Base-by-base conservation (phyloP, 2,329 filamentous ascomycete species). In the Emericellopsis cladophorae region DNA sequence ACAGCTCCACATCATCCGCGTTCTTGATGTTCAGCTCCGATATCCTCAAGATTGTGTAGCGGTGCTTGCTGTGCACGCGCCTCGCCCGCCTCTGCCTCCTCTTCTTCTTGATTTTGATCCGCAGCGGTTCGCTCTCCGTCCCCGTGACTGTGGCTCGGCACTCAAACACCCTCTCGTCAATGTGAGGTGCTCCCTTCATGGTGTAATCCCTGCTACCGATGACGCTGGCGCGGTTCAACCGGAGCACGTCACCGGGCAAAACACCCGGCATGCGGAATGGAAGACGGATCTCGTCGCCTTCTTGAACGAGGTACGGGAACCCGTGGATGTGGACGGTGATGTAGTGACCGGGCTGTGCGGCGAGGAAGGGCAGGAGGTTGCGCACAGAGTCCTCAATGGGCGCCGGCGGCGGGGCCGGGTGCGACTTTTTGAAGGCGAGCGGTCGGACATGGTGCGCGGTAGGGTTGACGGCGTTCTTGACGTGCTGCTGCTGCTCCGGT, bases 121-220 rank as follows among this genome's bases (percentile, higher is more conserved):
- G 69, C 65, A 90, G 59, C 29, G 85, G 84, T 66, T 89, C 84
- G 43, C 77, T 75, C 65, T 96, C 92, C 7, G 83, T 76, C 6
- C 88, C 90, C 46, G 92, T 72, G 22, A 98, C 88, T 29, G 81
- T 77, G 14, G 89, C 86, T 44, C 88, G 75, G 61, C 88, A 95
- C 57, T 85, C 82, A 53, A 88, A 96, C 43, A 95, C 61, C 41
- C 78, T 65, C 60, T 90, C 82, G 58, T 95, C 88, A 46, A 96
- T 65, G 56, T 84, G 90, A n/a, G 84, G 79, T 5, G 73, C 66
- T 5, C 84, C 85, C 60, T 88, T 85, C 47, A 96, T 69, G 5
- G 90, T 95, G 64, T 85, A 94, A 60, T 96, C 90, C 47, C 92
- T 74, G 49, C 81, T 90, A 23, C 92, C 92, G 36, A 98, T 65